Evolutionary conservation across 208 protist species (phyloP).

Genomic region (Blechomonas ayalai): DNA sequence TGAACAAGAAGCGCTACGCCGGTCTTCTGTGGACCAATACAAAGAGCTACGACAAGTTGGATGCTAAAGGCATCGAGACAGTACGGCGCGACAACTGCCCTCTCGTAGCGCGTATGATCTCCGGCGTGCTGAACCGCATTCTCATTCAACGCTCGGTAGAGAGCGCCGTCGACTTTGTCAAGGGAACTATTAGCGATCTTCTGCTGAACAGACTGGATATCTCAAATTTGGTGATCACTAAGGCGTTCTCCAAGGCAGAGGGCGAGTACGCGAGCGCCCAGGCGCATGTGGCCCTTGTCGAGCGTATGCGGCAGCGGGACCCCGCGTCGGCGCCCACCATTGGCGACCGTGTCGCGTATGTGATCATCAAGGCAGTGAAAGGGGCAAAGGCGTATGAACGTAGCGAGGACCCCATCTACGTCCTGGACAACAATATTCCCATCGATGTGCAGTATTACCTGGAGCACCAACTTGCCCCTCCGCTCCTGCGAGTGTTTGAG

Average conservation of each 20-base stretch:
- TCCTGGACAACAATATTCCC: constrained; percentile 85
- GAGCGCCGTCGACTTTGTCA: constrained; percentile 88
- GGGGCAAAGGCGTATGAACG: constrained; percentile 97
- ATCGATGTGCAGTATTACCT: constrained; percentile 88
- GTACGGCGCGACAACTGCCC: constrained; percentile 99
- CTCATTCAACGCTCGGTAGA: constrained; percentile 80
- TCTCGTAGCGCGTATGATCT: constrained; percentile 79
- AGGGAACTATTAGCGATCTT: constrained; percentile 80
- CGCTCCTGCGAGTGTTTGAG: constrained; percentile 89
- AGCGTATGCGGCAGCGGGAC: constrained; percentile 82
- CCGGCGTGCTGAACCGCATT: constrained; percentile 80
- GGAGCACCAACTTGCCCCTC: constrained; percentile 81
- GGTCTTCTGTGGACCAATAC: constrained; percentile 98
- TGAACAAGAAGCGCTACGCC: constrained; percentile 99
- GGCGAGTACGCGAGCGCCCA: constrained; percentile 92
- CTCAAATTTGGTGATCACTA: constrained; percentile 81
- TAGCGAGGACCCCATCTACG: constrained; percentile 99
- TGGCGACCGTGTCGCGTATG: constrained; percentile 82
- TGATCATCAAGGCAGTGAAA: constrained; percentile 72
- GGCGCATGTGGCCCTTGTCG: constrained; percentile 77
- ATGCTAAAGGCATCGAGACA: constrained; percentile 98
- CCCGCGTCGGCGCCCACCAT: constrained; percentile 75
- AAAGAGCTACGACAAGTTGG: constrained; percentile 97
- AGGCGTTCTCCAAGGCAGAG: constrained; percentile 88
- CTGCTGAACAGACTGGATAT: constrained; percentile 84